Evolutionary conservation across 768 basidiomycete genomes (phyloP).

Genomic region (Auricularia auricula-judae): DNA sequence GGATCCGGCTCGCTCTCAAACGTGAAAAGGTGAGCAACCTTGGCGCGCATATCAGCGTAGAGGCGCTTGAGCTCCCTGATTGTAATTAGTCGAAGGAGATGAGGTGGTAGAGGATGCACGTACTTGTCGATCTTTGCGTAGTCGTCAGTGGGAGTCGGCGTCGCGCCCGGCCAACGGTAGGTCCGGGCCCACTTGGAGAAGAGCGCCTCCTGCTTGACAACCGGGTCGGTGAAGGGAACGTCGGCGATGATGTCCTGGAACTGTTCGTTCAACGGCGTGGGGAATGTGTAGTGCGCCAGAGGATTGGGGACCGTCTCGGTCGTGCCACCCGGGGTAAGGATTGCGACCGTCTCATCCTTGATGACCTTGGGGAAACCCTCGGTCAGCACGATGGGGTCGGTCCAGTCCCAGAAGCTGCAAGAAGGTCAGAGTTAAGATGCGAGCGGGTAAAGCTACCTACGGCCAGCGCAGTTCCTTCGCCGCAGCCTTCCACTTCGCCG

Average conservation of each 20-base stretch:
- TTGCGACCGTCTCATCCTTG: background rate
- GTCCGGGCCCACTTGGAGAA: slow-evolving; percentile 10
- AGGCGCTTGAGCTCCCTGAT: background rate
- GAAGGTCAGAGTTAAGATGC: background rate
- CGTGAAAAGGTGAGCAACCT: slow-evolving; percentile 9
- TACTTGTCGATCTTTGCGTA: slow-evolving; percentile 15
- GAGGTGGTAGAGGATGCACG: slow-evolving; percentile 9
- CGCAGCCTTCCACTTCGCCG: background rate
- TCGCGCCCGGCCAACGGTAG: slow-evolving; percentile 17
- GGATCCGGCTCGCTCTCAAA: background rate
- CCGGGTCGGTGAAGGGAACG: background rate
- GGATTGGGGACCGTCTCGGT: slow-evolving; percentile 18
- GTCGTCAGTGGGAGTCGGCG: slow-evolving; percentile 14
- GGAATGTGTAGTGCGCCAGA: slow-evolving; percentile 15
- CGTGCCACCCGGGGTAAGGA: slow-evolving; percentile 10
- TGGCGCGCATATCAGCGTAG: slow-evolving; percentile 16
- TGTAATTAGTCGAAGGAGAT: background rate
- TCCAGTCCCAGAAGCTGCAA: slow-evolving; percentile 4
- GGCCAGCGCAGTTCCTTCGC: slow-evolving; percentile 4
- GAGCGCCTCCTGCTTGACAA: background rate
- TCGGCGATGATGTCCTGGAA: background rate
- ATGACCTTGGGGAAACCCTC: slow-evolving; percentile 1
- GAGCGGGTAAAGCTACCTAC: background rate
- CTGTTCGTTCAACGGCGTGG: background rate
- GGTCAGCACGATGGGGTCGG: background rate